These are phyloP conservation scores for Acer saccharum DNA, from an alignment of 345 rosid species.

Conservation along the genomic window DNA sequence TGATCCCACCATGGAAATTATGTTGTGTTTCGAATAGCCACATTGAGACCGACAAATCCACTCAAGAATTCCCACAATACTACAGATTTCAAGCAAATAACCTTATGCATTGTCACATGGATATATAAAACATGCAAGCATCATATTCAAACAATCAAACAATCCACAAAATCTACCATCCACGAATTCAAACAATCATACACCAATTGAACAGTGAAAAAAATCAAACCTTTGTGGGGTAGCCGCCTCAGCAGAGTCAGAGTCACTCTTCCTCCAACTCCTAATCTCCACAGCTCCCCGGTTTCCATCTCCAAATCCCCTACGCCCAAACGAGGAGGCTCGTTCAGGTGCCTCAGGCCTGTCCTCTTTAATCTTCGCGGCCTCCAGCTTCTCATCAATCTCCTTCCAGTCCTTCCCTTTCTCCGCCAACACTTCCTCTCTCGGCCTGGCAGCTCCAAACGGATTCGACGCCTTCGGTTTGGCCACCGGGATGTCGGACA, in stretches of 20 bases:
- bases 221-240: conserved; percentile 31
- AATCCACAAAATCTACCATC: neutral
- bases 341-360: conserved; percentile 35
- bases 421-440: conserved; percentile 94
- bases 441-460: conserved; percentile 91
- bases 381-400: conserved; percentile 85
- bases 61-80: neutral
- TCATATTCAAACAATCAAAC: neutral
- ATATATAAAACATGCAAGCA: neutral
- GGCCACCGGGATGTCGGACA: conserved; percentile 20
- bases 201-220: conserved; percentile 4
- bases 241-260: conserved; percentile 16
- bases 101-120: neutral
- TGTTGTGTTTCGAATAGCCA: neutral
- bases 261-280: conserved; percentile 61
- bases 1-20: neutral
- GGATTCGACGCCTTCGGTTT: conserved; percentile 73
- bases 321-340: conserved; percentile 28
- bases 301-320: conserved; percentile 47
- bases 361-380: conserved; percentile 58
- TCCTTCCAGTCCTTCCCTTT: conserved; percentile 92
- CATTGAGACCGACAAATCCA: neutral
- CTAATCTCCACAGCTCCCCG: conserved; percentile 34
- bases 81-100: neutral
- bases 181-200: neutral